phyloP scores from a whole-genome alignment of 306 rosid species.

The Ceratonia siliqua region DNA sequence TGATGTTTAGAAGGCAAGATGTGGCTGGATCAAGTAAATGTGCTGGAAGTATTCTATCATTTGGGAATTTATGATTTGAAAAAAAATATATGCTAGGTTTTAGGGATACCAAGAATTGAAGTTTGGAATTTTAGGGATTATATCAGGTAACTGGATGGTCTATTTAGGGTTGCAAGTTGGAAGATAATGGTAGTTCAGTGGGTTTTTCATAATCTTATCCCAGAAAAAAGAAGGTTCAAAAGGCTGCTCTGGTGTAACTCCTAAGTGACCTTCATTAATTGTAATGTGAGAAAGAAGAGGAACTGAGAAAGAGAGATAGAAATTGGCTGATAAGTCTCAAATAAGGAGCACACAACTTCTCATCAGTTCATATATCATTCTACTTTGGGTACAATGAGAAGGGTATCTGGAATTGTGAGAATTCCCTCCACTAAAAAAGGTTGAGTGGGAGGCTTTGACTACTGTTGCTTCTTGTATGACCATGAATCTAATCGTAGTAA shows the following conservation, averaged over 20 bases:
- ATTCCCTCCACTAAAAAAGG: slow-evolving; percentile 1
- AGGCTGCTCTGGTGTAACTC: background rate
- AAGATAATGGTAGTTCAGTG: background rate
- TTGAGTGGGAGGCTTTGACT: background rate
- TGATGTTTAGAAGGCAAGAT: background rate
- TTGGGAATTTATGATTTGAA: background rate
- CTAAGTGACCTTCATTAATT: background rate
- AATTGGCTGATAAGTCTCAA: slow-evolving; percentile 20
- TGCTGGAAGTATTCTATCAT: background rate
- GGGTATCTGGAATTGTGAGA: background rate
- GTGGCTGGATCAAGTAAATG: background rate
- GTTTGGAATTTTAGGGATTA: background rate
- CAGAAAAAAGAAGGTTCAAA: background rate
- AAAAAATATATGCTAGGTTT: background rate
- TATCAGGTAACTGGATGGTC: background rate
- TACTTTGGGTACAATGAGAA: background rate
- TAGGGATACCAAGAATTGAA: background rate
- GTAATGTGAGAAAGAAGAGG: slow-evolving; percentile 5
- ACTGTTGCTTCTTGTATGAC: slow-evolving; percentile 14
- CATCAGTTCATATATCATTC: slow-evolving; percentile 5
- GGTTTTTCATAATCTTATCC: background rate
- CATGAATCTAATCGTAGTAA: slow-evolving; percentile 19
- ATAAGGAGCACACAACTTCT: slow-evolving; percentile 11
- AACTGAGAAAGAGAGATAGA: background rate
- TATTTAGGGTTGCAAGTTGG: too few relatives aligned